Conservation (phyloP, 805 yeast species). For the Cyberlindnera lachancei region DNA sequence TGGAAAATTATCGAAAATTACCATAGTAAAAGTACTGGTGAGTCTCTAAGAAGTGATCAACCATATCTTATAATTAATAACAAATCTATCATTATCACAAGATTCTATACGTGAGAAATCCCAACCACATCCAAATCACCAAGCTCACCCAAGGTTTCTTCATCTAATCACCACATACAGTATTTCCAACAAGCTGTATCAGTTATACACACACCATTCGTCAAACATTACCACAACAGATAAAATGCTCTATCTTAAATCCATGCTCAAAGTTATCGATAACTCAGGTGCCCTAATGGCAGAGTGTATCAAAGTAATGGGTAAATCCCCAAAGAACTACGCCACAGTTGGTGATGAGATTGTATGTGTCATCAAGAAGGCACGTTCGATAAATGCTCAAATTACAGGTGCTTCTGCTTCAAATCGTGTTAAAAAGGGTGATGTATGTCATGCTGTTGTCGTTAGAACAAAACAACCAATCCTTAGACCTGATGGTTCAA, state of each 20-base stretch:
- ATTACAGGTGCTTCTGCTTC: conserved; percentile 67
- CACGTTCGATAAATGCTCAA: conserved; percentile 66
- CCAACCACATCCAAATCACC: too few species aligned
- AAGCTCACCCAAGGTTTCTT: too few species aligned
- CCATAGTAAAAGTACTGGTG: too few species aligned
- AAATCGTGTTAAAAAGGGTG: conserved; percentile 88
- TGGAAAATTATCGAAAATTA: too few species aligned
- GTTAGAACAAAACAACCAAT: conserved; percentile 80
- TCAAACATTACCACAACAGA: conserved; percentile 3
- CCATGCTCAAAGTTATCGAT: conserved; percentile 85
- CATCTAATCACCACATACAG: too few species aligned
- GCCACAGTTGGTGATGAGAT: conserved; percentile 88
- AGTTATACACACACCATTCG: too few species aligned
- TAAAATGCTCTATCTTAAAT: conserved; percentile 84
- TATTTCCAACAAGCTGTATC: too few species aligned
- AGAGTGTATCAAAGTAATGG: conserved; percentile 91
- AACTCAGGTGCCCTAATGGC: conserved; percentile 93
- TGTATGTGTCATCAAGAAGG: conserved; percentile 90
- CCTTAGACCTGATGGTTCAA: conserved; percentile 81
- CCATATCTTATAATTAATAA: too few species aligned
- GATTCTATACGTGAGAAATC: too few species aligned
- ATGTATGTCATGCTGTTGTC: conserved; percentile 89
- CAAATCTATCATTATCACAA: too few species aligned
- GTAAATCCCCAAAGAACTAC: conserved; percentile 77
- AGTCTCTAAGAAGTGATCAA: too few species aligned